Evolutionary conservation across 2,329 filamentous ascomycete genomes (phyloP), one percentile per base, ranked within the genome.

Genomic region (Verruconis gallopava): DNA sequence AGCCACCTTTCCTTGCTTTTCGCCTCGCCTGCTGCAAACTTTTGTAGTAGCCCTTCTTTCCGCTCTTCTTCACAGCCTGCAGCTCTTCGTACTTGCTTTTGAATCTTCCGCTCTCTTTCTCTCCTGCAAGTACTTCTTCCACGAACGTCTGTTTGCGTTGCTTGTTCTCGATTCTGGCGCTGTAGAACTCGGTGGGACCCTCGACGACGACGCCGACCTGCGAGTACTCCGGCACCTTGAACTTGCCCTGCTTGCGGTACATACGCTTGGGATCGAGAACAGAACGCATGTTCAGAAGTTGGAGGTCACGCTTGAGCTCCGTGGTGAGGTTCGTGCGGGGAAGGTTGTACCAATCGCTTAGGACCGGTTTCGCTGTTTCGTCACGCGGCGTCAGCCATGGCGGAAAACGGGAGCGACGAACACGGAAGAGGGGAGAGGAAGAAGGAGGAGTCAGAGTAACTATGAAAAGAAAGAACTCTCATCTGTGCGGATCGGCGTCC

Each of bases 1-100:
- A 30, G n/a, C 25, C 25, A 9, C 38, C 38, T 13, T 40, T 40
- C 14, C n/a, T 28, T 5, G 38, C 14, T 49, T 43, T 52, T 53
- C 40, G 66, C 47, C 75, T 65, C 58, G 75, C 72, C 38, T 67
- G 67, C 55, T 82, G 75, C 50, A 94, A 61, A 43, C 79, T 80
- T 57, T 89, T 89, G 68, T 95, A 96, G 53, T 84, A 81, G 1
- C 74, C 78, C 63, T 89, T 95, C 67, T 85, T 93, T 40, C 91
- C 91, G 52, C 84, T 93, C 18, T 73, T 75, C 64, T 93, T 96
- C 47, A 72, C 72, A 39, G 70, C 70, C 58, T 95, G 86, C 38
- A 96, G 85, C 44, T 89, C 79, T 44, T 75, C 71, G 61, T 94
- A 96, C 62, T 93, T 95, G 54, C 71, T 73, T 68, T 83, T 85